Conservation (phyloP, 176 grass and related monocot genomes). For the Canna indica region DNA sequence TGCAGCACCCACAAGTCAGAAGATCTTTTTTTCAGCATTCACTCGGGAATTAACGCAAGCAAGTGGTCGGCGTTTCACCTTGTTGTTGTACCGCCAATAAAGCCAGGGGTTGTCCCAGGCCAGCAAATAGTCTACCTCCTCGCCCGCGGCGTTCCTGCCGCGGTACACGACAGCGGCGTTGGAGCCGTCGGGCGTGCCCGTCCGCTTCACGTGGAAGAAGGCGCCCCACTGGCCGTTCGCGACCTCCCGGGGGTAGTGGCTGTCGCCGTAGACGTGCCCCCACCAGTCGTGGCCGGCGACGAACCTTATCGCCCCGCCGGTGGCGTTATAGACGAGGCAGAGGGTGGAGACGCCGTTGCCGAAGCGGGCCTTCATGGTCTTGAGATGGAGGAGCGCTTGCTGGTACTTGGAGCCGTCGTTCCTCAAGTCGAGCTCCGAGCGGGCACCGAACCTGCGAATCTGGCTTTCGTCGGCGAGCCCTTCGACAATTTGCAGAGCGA, state of each 20-base stretch:
- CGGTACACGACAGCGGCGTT: background rate
- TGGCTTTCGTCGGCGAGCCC: no score
- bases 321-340: background rate
- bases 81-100: no score
- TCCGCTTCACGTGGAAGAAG: background rate
- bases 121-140: no score
- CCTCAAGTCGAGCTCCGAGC: no score
- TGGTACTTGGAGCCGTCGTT: background rate
- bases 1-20: no score
- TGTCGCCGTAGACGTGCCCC: background rate
- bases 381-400: background rate
- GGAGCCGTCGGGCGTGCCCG: background rate
- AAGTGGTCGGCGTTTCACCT: no score
- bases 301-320: background rate
- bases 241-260: no score
- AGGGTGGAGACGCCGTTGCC: background rate
- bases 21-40: no score
- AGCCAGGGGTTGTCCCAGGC: no score
- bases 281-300: background rate
- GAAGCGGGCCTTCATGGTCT: background rate
- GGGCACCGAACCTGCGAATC: no score
- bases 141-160: background rate
- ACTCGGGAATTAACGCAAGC: no score
- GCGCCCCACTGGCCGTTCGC: background rate
- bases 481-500: no score